phyloP scores from a whole-genome alignment of 2,329 filamentous ascomycete species.

The Hypoxylon sp. region DNA sequence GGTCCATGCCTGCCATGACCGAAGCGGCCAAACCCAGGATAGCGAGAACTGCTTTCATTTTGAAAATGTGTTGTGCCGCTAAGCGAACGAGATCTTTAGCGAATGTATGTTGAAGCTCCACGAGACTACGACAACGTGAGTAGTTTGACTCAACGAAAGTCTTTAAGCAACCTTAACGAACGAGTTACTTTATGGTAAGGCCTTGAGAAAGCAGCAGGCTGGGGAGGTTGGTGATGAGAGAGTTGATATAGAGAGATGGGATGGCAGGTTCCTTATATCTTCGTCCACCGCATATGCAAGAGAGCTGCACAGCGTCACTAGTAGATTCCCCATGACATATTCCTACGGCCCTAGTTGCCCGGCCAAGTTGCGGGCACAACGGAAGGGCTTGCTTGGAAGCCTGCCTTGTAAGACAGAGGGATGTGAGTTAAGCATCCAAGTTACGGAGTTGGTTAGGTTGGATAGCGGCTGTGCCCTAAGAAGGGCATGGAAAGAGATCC shows the following conservation, averaged over 20 bases:
- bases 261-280: constrained; percentile 44
- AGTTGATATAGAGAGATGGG: constrained; percentile 31
- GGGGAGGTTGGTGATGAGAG: constrained; percentile 38
- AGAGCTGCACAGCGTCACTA: constrained; percentile 37
- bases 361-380: constrained; percentile 33
- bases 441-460: constrained; percentile 12
- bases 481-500: constrained; percentile 26
- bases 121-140: constrained; percentile 27
- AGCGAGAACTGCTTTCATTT: constrained; percentile 49
- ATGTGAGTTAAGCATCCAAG: constrained; percentile 23
- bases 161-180: constrained; percentile 53
- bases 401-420: constrained; percentile 25
- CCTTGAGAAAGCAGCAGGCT: constrained; percentile 33
- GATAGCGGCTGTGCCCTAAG: not conserved
- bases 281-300: constrained; percentile 36
- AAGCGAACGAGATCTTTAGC: constrained; percentile 23
- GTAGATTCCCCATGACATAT: constrained; percentile 42
- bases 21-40: constrained; percentile 49
- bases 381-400: constrained; percentile 24
- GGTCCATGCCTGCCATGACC: constrained; percentile 44
- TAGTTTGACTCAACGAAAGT: constrained; percentile 38
- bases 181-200: constrained; percentile 46
- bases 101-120: constrained; percentile 31
- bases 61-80: constrained; percentile 29
- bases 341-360: constrained; percentile 24